Percentiles rank a stretch among this genome's conserved stretches.
phyloP scores from a whole-genome alignment of 371 early-diverging fungal genomes.

The Encephalitozoon intestinalis region DNA sequence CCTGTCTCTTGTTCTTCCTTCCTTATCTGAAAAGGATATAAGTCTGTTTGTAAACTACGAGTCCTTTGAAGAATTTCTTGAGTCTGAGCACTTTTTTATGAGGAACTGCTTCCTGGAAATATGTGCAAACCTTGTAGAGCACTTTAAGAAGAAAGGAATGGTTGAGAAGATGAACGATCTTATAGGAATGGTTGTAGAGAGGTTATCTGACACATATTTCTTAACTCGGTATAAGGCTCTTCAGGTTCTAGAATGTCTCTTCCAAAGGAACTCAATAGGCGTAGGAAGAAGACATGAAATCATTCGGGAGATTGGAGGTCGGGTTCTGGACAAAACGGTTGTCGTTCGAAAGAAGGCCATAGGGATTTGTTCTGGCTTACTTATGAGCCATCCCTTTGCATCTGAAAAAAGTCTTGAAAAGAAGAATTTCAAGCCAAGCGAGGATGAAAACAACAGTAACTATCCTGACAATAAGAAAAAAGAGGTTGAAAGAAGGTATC shows the following conservation, averaged over 20 bases:
- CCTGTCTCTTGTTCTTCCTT: constrained; percentile 12
- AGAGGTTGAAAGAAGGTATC: background rate
- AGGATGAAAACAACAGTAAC: background rate
- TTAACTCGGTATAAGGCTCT: constrained; percentile 50
- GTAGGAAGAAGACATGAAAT: constrained; percentile 34
- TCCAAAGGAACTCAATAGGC: constrained; percentile 36
- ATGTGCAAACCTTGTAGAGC: constrained; percentile 20
- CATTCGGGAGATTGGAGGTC: constrained; percentile 34
- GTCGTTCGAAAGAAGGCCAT: constrained; percentile 58
- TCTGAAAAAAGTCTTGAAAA: constrained; percentile 30
- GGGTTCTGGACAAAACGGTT: constrained; percentile 58
- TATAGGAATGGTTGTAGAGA: constrained; percentile 30
- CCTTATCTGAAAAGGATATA: background rate
- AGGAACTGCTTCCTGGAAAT: constrained; percentile 51
- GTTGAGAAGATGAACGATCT: constrained; percentile 41
- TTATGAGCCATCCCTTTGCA: constrained; percentile 58
- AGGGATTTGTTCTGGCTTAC: constrained; percentile 34
- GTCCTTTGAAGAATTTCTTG: constrained; percentile 15
- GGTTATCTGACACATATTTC: constrained; percentile 47
- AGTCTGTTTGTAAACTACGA: constrained; percentile 32
- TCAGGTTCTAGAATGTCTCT: constrained; percentile 35
- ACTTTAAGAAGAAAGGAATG: constrained; percentile 33
- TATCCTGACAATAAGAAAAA: background rate
- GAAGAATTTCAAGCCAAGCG: constrained; percentile 1
- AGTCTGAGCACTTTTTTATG: constrained; percentile 36